A percentile compares a stretch with the other conserved stretches of the same genome.
Conservation (phyloP, 495 filamentous ascomycete species). For the Astrothelium macrocarpum region DNA sequence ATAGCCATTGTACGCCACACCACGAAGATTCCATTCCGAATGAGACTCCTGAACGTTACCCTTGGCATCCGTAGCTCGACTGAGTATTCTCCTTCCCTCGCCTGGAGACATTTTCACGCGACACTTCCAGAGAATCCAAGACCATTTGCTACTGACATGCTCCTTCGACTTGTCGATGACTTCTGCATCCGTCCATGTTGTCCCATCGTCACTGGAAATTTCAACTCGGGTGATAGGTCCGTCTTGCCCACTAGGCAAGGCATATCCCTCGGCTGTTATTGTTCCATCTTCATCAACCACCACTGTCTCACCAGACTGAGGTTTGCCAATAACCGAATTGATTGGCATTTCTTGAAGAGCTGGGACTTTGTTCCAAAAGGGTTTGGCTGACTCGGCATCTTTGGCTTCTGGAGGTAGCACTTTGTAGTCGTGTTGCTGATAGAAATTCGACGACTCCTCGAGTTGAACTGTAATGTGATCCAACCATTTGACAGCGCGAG, state of each 20-base stretch:
- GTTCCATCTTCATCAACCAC: constrained; percentile 28
- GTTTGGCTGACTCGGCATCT: constrained; percentile 36
- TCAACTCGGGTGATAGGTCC: constrained; percentile 47
- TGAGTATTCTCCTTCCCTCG: constrained; percentile 36
- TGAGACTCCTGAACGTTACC: constrained; percentile 41
- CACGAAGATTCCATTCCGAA: constrained; percentile 49
- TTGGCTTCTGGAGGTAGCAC: constrained; percentile 29
- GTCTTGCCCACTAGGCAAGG: constrained; percentile 42
- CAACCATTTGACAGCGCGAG: constrained; percentile 34
- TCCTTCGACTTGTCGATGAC: constrained; percentile 15
- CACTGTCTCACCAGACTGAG: constrained; percentile 35
- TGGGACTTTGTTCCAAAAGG: constrained; percentile 31
- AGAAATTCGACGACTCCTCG: constrained; percentile 26
- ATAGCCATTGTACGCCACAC: constrained; percentile 53
- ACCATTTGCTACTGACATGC: constrained; percentile 34
- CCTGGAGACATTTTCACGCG: constrained; percentile 26
- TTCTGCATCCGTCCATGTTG: constrained; percentile 42
- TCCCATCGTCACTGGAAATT: constrained; percentile 41
- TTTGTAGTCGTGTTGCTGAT: constrained; percentile 35
- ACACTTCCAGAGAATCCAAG: constrained; percentile 42
- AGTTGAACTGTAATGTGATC: constrained; percentile 30
- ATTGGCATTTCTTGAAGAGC: constrained; percentile 33
- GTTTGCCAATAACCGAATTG: constrained; percentile 45
- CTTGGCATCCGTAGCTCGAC: constrained; percentile 43
- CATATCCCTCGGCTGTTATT: constrained; percentile 47